Evolutionary conservation across 495 filamentous ascomycete species (phyloP).

Genomic region (Jackrogersella minutella): DNA sequence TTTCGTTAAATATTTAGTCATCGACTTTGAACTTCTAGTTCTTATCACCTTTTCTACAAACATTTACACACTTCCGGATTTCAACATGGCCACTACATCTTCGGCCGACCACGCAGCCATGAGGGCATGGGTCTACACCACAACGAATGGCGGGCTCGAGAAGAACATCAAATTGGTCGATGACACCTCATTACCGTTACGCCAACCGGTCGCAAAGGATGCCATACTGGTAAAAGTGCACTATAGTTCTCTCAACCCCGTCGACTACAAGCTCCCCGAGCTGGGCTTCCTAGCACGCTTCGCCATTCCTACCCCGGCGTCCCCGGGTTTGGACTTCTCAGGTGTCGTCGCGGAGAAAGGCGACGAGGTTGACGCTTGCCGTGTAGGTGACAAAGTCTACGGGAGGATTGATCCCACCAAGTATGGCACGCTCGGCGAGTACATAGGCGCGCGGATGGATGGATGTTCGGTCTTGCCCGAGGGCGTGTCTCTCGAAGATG

Average conservation of each 20-base stretch:
- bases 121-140: conserved; percentile 69
- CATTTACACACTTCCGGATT: not conserved
- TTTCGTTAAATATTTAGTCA: no score
- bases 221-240: conserved; percentile 66
- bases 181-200: conserved; percentile 50
- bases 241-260: conserved; percentile 68
- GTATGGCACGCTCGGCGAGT: conserved; percentile 66
- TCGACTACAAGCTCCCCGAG: conserved; percentile 74
- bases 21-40: no score
- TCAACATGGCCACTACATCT: not conserved
- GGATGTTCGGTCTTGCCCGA: conserved; percentile 56
- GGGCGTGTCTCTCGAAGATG: conserved; percentile 59
- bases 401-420: conserved; percentile 54
- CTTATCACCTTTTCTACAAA: no score
- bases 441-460: conserved; percentile 44
- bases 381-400: conserved; percentile 64
- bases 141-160: conserved; percentile 59
- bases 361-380: conserved; percentile 47
- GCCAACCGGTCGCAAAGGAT: conserved; percentile 46
- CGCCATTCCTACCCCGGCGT: conserved; percentile 55
- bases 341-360: conserved; percentile 62
- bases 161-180: conserved; percentile 63
- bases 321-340: conserved; percentile 70
- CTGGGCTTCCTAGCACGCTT: conserved; percentile 53
- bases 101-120: conserved; percentile 53